Conservation (phyloP, 73 alveolate species). For the Paramecium tetraurelia region DNA sequence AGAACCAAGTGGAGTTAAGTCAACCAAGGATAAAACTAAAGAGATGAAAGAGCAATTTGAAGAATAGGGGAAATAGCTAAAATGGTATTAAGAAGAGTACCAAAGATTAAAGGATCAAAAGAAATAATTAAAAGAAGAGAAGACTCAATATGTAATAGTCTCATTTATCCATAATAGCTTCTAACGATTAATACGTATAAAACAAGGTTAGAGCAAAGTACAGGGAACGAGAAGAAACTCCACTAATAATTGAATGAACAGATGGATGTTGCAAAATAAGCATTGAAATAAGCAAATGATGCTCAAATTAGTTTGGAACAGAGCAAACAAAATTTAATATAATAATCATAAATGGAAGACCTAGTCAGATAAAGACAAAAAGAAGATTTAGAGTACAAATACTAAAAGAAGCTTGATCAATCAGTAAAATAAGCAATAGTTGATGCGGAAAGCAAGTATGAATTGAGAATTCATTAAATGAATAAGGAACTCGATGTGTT, state of each 20-base stretch:
- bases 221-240: neutral
- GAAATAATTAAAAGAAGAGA: neutral
- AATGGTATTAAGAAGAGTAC: neutral
- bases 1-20: neutral
- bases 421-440: neutral
- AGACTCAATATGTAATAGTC: neutral
- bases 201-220: neutral
- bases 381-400: neutral
- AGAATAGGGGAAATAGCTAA: neutral
- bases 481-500: neutral
- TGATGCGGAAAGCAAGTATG: constrained; percentile 14
- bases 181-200: neutral
- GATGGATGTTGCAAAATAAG: constrained; percentile 41
- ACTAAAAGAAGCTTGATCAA: neutral
- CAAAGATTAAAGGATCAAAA: neutral
- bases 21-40: neutral
- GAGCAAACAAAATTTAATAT: neutral
- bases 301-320: neutral
- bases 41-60: neutral
- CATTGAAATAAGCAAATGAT: constrained; percentile 30
- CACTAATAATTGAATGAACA: neutral
- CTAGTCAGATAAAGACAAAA: neutral
- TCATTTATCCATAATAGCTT: neutral
- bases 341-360: constrained; percentile 8
- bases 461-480: neutral